These are phyloP conservation scores for Cenchrus americanus DNA, from an alignment of 176 grass and related monocot species.

Conservation along the genomic window DNA sequence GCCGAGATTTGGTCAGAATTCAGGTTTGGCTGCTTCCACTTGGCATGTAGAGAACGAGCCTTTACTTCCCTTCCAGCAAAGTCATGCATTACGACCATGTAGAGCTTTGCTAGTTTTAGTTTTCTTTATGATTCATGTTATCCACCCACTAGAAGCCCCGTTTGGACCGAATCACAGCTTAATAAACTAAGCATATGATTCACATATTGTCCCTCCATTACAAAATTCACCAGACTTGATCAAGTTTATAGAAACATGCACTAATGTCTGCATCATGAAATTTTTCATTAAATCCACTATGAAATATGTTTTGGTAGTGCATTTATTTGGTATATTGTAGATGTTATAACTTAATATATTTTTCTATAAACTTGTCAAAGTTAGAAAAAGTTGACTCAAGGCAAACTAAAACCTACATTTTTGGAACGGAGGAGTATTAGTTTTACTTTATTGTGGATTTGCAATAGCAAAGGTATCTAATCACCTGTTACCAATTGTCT, in stretches of 20 bases:
- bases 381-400: not conserved
- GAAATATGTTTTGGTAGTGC: too few relatives aligned
- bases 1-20: conserved; percentile 94
- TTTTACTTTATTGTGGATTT: not conserved
- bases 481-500: not conserved
- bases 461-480: conserved; percentile 7
- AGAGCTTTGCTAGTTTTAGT: not conserved
- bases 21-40: conserved; percentile 55
- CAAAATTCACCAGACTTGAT: not conserved
- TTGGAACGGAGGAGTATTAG: not conserved
- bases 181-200: not conserved
- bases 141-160: not conserved
- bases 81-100: not conserved
- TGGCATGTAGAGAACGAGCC: not conserved
- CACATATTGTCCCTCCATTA: not conserved
- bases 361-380: too few relatives aligned
- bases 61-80: conserved; percentile 8
- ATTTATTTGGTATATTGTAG: not conserved
- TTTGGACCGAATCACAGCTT: not conserved
- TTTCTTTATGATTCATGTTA: not conserved
- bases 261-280: not conserved
- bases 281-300: not conserved
- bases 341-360: too few relatives aligned
- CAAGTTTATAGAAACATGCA: not conserved
- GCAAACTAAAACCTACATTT: not conserved